Percentiles rank a stretch among this genome's conserved stretches.
Evolutionary conservation across 2,329 filamentous ascomycete genomes (phyloP).

Genomic region (Pseudogymnoascus verrucosus): DNA sequence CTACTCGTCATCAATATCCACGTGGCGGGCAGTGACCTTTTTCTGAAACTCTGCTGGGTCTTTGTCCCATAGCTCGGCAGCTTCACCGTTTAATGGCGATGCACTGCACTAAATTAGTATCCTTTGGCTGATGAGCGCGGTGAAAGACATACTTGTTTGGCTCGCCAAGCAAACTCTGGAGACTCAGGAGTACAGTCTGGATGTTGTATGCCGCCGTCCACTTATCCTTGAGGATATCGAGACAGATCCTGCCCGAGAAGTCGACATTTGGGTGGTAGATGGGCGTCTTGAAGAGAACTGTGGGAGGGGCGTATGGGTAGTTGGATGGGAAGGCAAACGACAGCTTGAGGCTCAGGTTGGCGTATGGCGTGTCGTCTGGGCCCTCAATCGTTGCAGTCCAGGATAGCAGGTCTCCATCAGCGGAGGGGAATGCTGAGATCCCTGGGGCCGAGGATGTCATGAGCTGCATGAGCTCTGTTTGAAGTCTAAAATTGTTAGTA

Average conservation of each 20-base stretch:
- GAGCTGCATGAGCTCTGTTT: conserved; percentile 96
- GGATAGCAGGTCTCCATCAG: conserved; percentile 78
- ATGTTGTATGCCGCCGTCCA: conserved; percentile 98
- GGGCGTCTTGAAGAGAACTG: conserved; percentile 93
- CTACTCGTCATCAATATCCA: conserved; percentile 57
- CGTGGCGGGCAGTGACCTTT: conserved; percentile 56
- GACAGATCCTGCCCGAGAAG: conserved; percentile 91
- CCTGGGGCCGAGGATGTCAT: conserved; percentile 94
- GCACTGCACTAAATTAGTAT: conserved; percentile 47
- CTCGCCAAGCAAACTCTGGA: conserved; percentile 92
- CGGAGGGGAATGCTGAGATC: conserved; percentile 87
- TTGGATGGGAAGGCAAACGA: conserved; percentile 83
- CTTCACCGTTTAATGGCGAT: conserved; percentile 91
- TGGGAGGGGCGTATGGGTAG: conserved; percentile 87
- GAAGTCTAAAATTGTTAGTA: conserved; percentile 52
- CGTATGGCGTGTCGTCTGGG: conserved; percentile 85
- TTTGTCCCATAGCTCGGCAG: conserved; percentile 91
- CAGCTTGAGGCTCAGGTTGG: conserved; percentile 82
- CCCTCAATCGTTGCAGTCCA: conserved; percentile 95
- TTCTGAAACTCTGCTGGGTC: conserved; percentile 81
- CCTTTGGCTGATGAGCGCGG: not conserved
- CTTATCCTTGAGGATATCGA: conserved; percentile 98
- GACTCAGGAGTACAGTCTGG: conserved; percentile 80
- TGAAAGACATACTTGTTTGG: conserved; percentile 81
- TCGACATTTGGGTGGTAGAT: conserved; percentile 99